phyloP scores from a whole-genome alignment of 1,284 basidiomycete species.

The Rhodotorula sp. region DNA sequence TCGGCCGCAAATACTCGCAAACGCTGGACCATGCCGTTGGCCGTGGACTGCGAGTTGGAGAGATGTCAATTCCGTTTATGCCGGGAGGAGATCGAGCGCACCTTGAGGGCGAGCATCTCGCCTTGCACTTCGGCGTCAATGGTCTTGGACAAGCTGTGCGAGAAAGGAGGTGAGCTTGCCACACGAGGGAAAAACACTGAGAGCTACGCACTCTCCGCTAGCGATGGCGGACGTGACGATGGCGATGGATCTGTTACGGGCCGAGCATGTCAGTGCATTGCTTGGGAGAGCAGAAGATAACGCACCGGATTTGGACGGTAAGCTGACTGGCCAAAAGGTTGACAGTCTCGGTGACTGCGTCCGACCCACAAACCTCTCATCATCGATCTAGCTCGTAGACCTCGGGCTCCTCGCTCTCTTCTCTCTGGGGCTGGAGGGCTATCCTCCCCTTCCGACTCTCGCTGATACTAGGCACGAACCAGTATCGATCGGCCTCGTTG shows the following conservation, averaged over 20 bases:
- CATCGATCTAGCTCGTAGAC: too few species aligned
- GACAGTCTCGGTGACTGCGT: conserved; percentile 39
- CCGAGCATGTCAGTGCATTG: too few species aligned
- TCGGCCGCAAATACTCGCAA: conserved; percentile 76
- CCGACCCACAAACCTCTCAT: too few species aligned
- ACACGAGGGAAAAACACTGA: not conserved
- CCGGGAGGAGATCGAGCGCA: too few species aligned
- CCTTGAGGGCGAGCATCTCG: conserved; percentile 79
- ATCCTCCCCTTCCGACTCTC: too few species aligned
- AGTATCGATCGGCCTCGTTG: too few species aligned
- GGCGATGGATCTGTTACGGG: conserved; percentile 24
- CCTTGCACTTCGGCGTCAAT: conserved; percentile 76
- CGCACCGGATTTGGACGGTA: conserved; percentile 84
- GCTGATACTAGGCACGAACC: too few species aligned
- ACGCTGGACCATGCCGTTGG: conserved; percentile 79
- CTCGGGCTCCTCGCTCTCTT: too few species aligned
- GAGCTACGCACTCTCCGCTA: conserved; percentile 30
- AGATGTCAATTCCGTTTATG: too few species aligned
- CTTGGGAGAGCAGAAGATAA: not conserved
- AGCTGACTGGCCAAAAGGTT: conserved; percentile 52
- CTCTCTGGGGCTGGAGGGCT: too few species aligned
- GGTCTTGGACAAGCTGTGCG: conserved; percentile 55
- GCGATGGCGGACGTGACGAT: conserved; percentile 38
- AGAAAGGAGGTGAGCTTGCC: not conserved
- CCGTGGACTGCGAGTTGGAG: too few species aligned